A percentile compares a stretch with the other conserved stretches of the same genome.
phyloP scores from a whole-genome alignment of 2,329 filamentous ascomycete genomes.

The Colletotrichum noveboracense region DNA sequence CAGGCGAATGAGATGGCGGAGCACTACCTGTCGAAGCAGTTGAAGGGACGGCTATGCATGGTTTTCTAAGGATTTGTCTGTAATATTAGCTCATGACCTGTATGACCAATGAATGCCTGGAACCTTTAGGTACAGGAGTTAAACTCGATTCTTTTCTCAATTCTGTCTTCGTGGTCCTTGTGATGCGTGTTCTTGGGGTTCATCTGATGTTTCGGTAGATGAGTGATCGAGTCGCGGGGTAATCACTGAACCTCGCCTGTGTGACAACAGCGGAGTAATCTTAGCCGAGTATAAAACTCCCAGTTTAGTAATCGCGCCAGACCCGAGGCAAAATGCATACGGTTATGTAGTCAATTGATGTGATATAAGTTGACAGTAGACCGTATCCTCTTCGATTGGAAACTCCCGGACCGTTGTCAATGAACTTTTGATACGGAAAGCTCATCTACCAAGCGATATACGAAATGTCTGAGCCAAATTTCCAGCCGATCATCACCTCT shows the following conservation, averaged over 20 bases:
- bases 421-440: fast-evolving
- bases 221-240: background rate
- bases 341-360: background rate
- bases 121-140: fast-evolving
- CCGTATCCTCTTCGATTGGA: background rate
- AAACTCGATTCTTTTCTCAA: fast-evolving
- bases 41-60: constrained; percentile 23
- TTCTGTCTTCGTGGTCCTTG: background rate
- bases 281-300: background rate
- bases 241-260: background rate
- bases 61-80: constrained; percentile 7
- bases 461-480: background rate
- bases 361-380: background rate
- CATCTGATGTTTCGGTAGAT: background rate
- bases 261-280: background rate
- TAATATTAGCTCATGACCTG: background rate
- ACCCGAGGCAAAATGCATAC: background rate
- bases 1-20: constrained; percentile 21
- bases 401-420: background rate
- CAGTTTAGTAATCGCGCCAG: background rate
- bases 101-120: background rate
- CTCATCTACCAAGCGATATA: background rate
- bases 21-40: constrained; percentile 19
- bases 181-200: background rate
- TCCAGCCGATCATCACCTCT: background rate